A percentile compares a stretch with the other conserved stretches of the same genome.
Evolutionary conservation across 352 stramenopile genomes (phyloP).

Genomic region (Phytophthora tentaculata): DNA sequence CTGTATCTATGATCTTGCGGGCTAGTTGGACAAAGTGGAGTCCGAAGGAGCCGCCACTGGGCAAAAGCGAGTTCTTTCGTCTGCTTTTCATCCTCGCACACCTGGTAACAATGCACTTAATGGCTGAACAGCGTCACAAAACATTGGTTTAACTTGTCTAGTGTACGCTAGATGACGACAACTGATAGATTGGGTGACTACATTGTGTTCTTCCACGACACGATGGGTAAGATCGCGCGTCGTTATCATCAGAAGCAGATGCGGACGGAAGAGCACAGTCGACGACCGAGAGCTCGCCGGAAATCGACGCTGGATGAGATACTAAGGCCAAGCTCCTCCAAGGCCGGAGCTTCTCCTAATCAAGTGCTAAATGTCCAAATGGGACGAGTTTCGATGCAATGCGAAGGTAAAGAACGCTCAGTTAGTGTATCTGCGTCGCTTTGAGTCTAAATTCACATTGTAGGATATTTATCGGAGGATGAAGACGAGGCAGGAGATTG

Average conservation of each 20-base stretch:
- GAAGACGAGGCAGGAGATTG: constrained; percentile 42
- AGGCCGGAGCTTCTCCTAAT: constrained; percentile 15
- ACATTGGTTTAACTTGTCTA: not conserved
- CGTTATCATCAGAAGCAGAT: constrained; percentile 55
- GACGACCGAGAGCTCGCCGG: constrained; percentile 17
- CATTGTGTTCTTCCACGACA: constrained; percentile 79
- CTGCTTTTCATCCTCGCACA: constrained; percentile 79
- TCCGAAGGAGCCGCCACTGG: constrained; percentile 56
- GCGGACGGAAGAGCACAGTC: constrained; percentile 29
- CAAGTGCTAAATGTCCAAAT: constrained; percentile 43
- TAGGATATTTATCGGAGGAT: constrained; percentile 30
- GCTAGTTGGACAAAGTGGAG: constrained; percentile 76
- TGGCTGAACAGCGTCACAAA: not conserved
- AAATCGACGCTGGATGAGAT: constrained; percentile 49
- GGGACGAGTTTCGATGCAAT: constrained; percentile 36
- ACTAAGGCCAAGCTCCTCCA: constrained; percentile 16
- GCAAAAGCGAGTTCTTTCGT: constrained; percentile 63
- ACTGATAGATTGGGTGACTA: constrained; percentile 76
- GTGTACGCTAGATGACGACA: constrained; percentile 61
- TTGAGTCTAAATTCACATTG: too few species aligned
- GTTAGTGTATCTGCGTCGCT: not conserved
- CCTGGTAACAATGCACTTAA: constrained; percentile 47
- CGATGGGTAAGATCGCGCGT: constrained; percentile 57
- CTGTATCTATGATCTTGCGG: constrained; percentile 78
- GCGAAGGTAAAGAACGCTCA: constrained; percentile 20